Percentiles rank a stretch among this genome's conserved stretches.
Evolutionary conservation across 1,284 basidiomycete genomes (phyloP).

Genomic region (Ganoderma sinense): DNA sequence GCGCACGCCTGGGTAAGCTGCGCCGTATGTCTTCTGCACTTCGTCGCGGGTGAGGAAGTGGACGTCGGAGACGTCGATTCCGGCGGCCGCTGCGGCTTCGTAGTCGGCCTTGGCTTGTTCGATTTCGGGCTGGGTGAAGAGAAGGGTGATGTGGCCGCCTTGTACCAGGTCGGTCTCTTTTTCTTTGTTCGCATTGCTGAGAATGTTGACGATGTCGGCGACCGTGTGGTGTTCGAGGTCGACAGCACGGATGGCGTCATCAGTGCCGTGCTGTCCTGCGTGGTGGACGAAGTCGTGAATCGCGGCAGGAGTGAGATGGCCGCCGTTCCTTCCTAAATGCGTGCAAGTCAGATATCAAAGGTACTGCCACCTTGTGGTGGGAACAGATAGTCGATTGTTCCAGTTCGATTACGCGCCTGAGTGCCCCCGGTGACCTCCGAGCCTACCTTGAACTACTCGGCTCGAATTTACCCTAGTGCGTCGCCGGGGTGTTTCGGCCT

Average conservation of each 20-base stretch:
- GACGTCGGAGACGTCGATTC: conserved; percentile 54
- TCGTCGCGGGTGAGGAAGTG: conserved; percentile 57
- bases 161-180: conserved; percentile 68
- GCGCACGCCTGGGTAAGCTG: conserved; percentile 58
- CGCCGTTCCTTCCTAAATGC: conserved; percentile 74
- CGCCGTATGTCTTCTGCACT: conserved; percentile 63
- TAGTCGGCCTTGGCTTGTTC: conserved; percentile 51
- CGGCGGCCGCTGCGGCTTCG: conserved; percentile 60
- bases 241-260: conserved; percentile 62
- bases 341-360: conserved; percentile 5
- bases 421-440: too few species aligned
- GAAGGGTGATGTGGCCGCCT: conserved; percentile 61
- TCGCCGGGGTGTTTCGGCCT: too few species aligned
- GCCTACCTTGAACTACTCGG: too few species aligned
- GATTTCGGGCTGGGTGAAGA: conserved; percentile 57
- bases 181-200: conserved; percentile 52
- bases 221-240: conserved; percentile 67
- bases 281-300: conserved; percentile 56
- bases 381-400: too few species aligned
- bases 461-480: too few species aligned
- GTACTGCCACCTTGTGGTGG: too few species aligned
- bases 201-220: conserved; percentile 55
- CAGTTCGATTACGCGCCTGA: too few species aligned
- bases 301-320: conserved; percentile 68
- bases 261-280: conserved; percentile 50